phyloP scores from a whole-genome alignment of 75 land plant species.

The Azolla pinnata region DNA sequence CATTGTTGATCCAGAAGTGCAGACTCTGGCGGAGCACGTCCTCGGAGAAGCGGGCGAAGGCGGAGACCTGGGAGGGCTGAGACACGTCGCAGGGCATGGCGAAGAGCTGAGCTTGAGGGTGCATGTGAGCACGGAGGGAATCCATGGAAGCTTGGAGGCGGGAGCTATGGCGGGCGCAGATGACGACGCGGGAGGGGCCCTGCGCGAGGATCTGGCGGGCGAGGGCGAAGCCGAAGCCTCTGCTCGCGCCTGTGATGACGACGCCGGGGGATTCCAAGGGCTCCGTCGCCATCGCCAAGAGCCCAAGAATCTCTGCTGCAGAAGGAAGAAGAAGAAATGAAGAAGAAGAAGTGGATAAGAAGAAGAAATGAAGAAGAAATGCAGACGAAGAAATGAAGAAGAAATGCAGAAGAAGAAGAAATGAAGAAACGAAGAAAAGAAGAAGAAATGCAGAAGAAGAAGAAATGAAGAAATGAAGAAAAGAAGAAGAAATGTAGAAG shows the following conservation, averaged over 20 bases:
- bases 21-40: conserved; percentile 11
- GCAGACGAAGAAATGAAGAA: no score
- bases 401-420: no score
- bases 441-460: no score
- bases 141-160: conserved; percentile 6
- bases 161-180: conserved; percentile 19
- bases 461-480: no score
- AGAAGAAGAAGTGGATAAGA: no score
- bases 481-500: no score
- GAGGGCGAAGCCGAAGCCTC: conserved; percentile 21
- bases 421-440: no score
- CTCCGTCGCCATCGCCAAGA: no score
- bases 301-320: no score
- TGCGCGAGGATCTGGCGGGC: conserved; percentile 18
- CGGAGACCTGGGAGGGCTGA: conserved; percentile 15
- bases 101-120: neutral
- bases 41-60: conserved; percentile 17
- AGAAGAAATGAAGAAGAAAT: no score
- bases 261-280: conserved; percentile 13
- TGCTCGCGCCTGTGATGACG: conserved; percentile 28
- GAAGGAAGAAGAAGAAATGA: no score
- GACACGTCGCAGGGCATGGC: conserved; percentile 18
- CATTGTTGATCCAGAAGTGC: conserved; percentile 25
- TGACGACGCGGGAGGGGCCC: conserved; percentile 6
- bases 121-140: conserved; percentile 8